Percentiles rank a stretch among this genome's conserved stretches.
These are phyloP conservation scores for Abrus precatorius DNA, from an alignment of 306 rosid genomes.

Conservation along the genomic window DNA sequence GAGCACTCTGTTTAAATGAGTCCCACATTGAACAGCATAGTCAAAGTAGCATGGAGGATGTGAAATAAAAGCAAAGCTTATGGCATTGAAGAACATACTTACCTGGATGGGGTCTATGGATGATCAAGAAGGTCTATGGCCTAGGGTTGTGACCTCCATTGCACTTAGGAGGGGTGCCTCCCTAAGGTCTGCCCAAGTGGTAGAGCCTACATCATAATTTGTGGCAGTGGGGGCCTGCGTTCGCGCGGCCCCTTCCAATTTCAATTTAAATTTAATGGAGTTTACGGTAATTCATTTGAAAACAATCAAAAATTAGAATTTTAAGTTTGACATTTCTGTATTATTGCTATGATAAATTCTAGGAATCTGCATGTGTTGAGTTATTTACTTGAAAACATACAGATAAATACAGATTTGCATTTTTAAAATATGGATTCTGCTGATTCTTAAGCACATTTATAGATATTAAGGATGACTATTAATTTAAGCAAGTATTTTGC, in stretches of 20 bases:
- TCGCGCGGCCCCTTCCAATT: conserved; percentile 56
- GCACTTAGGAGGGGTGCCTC: conserved; percentile 56
- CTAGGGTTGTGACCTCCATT: conserved; percentile 64
- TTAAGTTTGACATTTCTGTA: too few relatives aligned
- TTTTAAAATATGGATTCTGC: too few relatives aligned
- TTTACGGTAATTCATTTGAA: too few relatives aligned
- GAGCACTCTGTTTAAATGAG: neutral
- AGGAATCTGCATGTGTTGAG: too few relatives aligned
- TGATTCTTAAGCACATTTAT: too few relatives aligned
- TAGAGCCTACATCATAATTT: conserved; percentile 64
- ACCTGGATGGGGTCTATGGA: conserved; percentile 63
- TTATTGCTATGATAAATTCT: too few relatives aligned
- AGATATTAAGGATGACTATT: too few relatives aligned
- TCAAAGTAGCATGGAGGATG: too few relatives aligned
- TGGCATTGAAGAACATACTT: conserved; percentile 20
- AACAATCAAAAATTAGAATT: too few relatives aligned
- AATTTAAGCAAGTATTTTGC: too few relatives aligned
- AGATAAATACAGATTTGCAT: too few relatives aligned
- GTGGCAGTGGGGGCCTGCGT: conserved; percentile 62
- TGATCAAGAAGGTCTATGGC: conserved; percentile 50
- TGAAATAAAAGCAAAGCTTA: neutral
- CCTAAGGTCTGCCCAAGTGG: conserved; percentile 58
- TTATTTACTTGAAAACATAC: too few relatives aligned
- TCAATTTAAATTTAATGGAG: neutral
- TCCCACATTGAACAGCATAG: neutral